Percentiles rank a stretch among this genome's conserved stretches.
Evolutionary conservation across 2,329 filamentous ascomycete genomes (phyloP).

Genomic region (Sclerotinia borealis): DNA sequence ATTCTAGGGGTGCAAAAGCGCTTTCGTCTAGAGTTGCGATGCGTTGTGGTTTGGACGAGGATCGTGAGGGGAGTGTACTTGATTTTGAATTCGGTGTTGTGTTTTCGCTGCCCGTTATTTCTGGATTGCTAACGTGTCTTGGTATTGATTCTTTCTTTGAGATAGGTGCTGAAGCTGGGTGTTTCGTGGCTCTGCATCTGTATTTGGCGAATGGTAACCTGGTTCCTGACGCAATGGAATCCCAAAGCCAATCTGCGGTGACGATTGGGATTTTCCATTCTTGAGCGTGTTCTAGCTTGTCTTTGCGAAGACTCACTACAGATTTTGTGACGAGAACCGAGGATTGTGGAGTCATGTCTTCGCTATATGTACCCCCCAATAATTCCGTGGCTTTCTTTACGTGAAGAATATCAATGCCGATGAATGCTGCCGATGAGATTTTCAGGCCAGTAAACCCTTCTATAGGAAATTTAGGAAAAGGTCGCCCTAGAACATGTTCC

Average conservation of each 20-base stretch:
- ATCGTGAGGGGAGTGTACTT: conserved; percentile 15
- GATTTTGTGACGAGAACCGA: conserved; percentile 64
- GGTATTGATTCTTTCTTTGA: neutral
- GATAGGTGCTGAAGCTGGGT: conserved; percentile 20
- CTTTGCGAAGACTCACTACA: conserved; percentile 47
- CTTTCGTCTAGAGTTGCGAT: conserved; percentile 19
- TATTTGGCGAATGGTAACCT: conserved; percentile 44
- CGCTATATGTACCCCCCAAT: conserved; percentile 75
- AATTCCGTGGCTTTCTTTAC: conserved; percentile 69
- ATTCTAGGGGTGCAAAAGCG: conserved; percentile 18
- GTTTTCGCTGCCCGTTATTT: neutral
- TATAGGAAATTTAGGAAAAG: conserved; percentile 67
- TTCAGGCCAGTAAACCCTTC: conserved; percentile 61
- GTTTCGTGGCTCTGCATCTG: conserved; percentile 32
- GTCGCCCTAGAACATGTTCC: conserved; percentile 67
- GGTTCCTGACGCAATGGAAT: conserved; percentile 59
- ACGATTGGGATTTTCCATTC: conserved; percentile 78
- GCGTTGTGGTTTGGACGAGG: conserved; percentile 9
- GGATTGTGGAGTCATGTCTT: conserved; percentile 64
- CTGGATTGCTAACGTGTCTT: neutral
- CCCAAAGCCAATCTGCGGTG: conserved; percentile 75
- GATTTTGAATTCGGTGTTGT: conserved; percentile 4
- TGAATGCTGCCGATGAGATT: conserved; percentile 77
- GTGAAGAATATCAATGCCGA: conserved; percentile 78
- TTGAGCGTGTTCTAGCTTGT: conserved; percentile 74